A percentile compares a stretch with the other conserved stretches of the same genome.
These are phyloP conservation scores for Hypericum perforatum DNA, from an alignment of 345 rosid species.

Conservation along the genomic window DNA sequence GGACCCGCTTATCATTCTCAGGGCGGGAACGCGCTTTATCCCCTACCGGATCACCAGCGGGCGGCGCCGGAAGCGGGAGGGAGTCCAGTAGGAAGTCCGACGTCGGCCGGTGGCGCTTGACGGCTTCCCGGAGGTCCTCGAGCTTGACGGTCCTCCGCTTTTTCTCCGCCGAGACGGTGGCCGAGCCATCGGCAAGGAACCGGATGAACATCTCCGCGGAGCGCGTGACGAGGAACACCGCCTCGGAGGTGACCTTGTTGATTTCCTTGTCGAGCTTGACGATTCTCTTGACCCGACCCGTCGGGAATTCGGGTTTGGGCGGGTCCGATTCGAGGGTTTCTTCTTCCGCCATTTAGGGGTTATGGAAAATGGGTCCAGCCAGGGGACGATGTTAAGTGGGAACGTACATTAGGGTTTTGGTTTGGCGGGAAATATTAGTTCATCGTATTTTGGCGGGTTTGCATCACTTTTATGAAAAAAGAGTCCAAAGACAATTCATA, in stretches of 20 bases:
- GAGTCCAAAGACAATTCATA: too few species aligned
- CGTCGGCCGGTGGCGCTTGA: constrained; percentile 65
- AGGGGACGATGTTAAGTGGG: not conserved
- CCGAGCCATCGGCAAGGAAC: constrained; percentile 62
- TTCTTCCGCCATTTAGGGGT: constrained; percentile 51
- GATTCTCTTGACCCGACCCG: constrained; percentile 64
- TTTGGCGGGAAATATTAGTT: constrained; percentile 20
- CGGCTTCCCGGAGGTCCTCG: constrained; percentile 58
- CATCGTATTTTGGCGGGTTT: too few species aligned
- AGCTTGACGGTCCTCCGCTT: constrained; percentile 61
- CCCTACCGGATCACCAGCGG: constrained; percentile 13
- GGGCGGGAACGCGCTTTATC: constrained; percentile 18
- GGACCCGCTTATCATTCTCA: constrained; percentile 24
- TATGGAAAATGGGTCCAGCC: constrained; percentile 6
- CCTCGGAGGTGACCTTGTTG: constrained; percentile 78
- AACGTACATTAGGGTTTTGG: not conserved
- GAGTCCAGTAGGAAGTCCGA: constrained; percentile 81
- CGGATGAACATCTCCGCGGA: constrained; percentile 64
- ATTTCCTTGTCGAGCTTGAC: constrained; percentile 84
- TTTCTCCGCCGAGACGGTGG: constrained; percentile 45
- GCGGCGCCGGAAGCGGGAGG: constrained; percentile 46
- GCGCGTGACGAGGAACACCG: constrained; percentile 49
- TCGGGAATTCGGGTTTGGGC: constrained; percentile 45
- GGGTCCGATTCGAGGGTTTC: constrained; percentile 13
- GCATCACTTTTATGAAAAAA: too few species aligned